These are phyloP conservation scores for Globisporangium canariense DNA, from an alignment of 352 stramenopile species.

Conservation along the genomic window DNA sequence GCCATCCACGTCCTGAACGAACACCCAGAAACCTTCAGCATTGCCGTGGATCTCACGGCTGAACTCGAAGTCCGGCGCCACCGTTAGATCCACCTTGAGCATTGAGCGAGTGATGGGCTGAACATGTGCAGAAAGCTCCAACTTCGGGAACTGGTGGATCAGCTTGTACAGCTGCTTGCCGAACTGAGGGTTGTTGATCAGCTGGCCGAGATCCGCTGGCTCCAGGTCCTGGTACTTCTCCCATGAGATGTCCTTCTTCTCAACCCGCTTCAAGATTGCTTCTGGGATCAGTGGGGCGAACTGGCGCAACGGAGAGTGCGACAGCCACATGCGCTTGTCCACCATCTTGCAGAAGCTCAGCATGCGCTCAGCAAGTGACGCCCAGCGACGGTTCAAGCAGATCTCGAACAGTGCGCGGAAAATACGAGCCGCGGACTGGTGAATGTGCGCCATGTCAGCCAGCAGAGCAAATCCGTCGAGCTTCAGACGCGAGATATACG, in stretches of 20 bases:
- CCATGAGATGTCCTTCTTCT: slow-evolving; percentile 99
- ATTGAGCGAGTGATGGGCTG: slow-evolving; percentile 98
- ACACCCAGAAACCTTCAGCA: slow-evolving; percentile 95
- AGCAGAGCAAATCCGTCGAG: slow-evolving; percentile 98
- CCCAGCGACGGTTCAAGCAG: slow-evolving; percentile 94
- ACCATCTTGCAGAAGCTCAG: slow-evolving; percentile 99
- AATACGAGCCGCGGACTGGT: slow-evolving; percentile 97
- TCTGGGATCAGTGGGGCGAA: slow-evolving; percentile 93
- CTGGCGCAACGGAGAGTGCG: slow-evolving; percentile 96
- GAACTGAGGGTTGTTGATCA: slow-evolving; percentile 98
- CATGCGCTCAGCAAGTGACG: slow-evolving; percentile 92
- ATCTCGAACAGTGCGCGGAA: slow-evolving; percentile 99
- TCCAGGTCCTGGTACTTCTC: slow-evolving; percentile 97
- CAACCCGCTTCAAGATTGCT: slow-evolving; percentile 95
- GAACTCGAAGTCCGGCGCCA: slow-evolving; percentile 98
- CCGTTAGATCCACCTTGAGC: slow-evolving; percentile 94
- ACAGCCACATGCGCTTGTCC: slow-evolving; percentile 97
- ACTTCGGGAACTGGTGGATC: slow-evolving; percentile 98
- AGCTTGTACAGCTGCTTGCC: slow-evolving; percentile 97
- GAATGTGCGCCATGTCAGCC: slow-evolving; percentile 99
- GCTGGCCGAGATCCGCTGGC: slow-evolving; percentile 94
- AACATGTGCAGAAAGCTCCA: slow-evolving; percentile 96
- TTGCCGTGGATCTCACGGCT: slow-evolving; percentile 96
- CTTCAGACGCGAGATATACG: slow-evolving; percentile 97
- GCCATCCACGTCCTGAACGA: slow-evolving; percentile 98